Conservation (phyloP, 2,329 filamentous ascomycete genomes). For the Nemania serpens region DNA sequence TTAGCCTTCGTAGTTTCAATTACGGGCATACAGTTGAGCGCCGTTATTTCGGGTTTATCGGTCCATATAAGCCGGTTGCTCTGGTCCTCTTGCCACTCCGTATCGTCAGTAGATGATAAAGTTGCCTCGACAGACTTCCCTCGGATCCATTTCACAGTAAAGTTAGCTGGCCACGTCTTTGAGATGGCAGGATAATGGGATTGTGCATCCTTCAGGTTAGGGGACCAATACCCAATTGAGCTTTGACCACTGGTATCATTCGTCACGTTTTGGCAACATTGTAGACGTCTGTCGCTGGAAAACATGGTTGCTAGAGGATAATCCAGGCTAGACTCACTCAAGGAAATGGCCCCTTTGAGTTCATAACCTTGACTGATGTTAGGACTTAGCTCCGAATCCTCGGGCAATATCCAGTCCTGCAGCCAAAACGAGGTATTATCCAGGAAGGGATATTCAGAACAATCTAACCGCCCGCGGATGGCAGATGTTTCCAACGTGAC, state of each 20-base stretch:
- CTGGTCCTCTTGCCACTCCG: neutral
- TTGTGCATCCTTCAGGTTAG: neutral
- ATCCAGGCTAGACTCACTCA: neutral
- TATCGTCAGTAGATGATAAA: neutral
- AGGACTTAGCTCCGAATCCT: neutral
- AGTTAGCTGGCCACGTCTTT: conserved; percentile 4
- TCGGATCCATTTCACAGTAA: conserved; percentile 9
- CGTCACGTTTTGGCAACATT: conserved; percentile 8
- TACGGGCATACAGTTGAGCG: conserved; percentile 4
- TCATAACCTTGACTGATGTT: too few species aligned
- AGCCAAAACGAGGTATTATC: neutral
- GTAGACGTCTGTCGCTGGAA: conserved; percentile 2
- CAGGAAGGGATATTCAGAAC: neutral
- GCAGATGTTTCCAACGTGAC: conserved; percentile 3
- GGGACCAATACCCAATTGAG: conserved; percentile 14
- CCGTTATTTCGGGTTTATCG: neutral
- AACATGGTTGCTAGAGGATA: neutral
- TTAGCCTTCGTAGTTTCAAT: conserved; percentile 1
- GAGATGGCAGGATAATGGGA: neutral
- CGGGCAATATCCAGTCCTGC: neutral
- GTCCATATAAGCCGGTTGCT: conserved; percentile 2
- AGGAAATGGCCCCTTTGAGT: too few species aligned
- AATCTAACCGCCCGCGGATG: conserved; percentile 4
- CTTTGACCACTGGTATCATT: neutral
- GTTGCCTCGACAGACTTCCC: neutral